phyloP scores from a whole-genome alignment of 108 stramenopile species.

The Skeletonema marinoi region DNA sequence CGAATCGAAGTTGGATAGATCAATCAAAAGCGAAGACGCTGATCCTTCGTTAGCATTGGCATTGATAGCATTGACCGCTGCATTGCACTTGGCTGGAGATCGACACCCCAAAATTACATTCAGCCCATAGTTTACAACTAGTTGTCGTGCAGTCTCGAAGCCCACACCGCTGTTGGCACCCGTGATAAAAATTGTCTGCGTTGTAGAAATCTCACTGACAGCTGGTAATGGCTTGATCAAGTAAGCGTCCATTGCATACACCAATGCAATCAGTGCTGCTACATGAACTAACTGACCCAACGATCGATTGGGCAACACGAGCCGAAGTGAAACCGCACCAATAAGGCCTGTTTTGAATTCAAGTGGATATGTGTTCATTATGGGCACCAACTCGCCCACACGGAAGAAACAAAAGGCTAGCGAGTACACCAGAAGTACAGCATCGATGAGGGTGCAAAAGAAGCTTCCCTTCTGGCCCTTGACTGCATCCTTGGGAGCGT shows the following conservation, averaged over 20 bases:
- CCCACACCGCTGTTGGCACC: slow-evolving; percentile 88
- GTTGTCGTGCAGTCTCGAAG: slow-evolving; percentile 56
- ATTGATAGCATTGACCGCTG: slow-evolving; percentile 21
- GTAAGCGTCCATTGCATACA: slow-evolving; percentile 23
- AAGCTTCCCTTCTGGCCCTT: neutral
- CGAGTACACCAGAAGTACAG: slow-evolving; percentile 9
- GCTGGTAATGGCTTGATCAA: slow-evolving; percentile 26
- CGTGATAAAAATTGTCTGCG: slow-evolving; percentile 66
- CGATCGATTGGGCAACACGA: neutral
- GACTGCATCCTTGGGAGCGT: neutral
- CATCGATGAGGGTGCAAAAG: neutral
- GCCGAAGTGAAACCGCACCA: slow-evolving; percentile 7
- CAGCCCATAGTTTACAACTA: slow-evolving; percentile 37
- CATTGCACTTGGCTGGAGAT: slow-evolving; percentile 25
- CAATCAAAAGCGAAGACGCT: slow-evolving; percentile 25
- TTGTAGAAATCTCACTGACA: neutral
- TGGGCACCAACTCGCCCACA: slow-evolving; percentile 11
- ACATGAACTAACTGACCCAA: slow-evolving; percentile 13
- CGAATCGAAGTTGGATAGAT: slow-evolving; percentile 37
- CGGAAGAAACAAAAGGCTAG: slow-evolving; percentile 35
- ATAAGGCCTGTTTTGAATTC: slow-evolving; percentile 6
- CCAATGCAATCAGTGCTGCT: slow-evolving; percentile 4
- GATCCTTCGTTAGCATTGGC: neutral
- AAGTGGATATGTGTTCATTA: neutral
- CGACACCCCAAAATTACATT: slow-evolving; percentile 42